Base-by-base conservation (phyloP, 176 grass and related monocot genomes). In the Sorghum bicolor region DNA sequence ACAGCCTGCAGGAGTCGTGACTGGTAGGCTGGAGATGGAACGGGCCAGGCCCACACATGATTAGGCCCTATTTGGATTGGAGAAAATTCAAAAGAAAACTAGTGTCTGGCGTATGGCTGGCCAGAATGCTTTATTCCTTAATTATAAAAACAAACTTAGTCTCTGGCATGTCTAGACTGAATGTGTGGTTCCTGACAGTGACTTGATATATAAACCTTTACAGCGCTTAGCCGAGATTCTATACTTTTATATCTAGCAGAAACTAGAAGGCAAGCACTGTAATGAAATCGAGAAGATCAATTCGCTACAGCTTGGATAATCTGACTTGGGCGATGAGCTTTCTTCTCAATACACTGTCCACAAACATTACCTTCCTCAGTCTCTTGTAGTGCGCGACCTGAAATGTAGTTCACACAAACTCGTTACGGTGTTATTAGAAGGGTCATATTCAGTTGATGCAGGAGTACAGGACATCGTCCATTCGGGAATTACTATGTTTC, bases 331-430 rank as follows among this genome's bases (percentile, higher is more conserved):
- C 83, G 25, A 98, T 92, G 22, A 98, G 80, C 45, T 90, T 87
- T 80, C 96, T 95, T 74, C 93, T 85, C 31, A 98, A 74, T 52
- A 98, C 87, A 8, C 84, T 92, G 4, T 67, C 65, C 37, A 95
- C 91, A 44, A 98, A 95, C 6, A 85, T 88, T 8, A 98, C 93
- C 66, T 74, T 92, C 74, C 87, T 90, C 89, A 98, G 62, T 63
- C 86, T 92, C 68, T 98, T 95, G 77, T 84, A 98, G 72, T 87
- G 80, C 2, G 89, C 44, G 17, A 98, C 96, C 96, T 98, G 63
- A 75, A 32, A 89, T 44, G 67, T 12, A 78, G 39, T 72, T 69
- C 37, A 66, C 25, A 13, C 57, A 60, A 24, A 90, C 8, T 47
- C 19, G 61, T 16, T 85, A 45, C 1, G 29, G 39, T 57, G 40